phyloP scores from a whole-genome alignment of 2,329 filamentous ascomycete species.

The Arthroderma sp. region DNA sequence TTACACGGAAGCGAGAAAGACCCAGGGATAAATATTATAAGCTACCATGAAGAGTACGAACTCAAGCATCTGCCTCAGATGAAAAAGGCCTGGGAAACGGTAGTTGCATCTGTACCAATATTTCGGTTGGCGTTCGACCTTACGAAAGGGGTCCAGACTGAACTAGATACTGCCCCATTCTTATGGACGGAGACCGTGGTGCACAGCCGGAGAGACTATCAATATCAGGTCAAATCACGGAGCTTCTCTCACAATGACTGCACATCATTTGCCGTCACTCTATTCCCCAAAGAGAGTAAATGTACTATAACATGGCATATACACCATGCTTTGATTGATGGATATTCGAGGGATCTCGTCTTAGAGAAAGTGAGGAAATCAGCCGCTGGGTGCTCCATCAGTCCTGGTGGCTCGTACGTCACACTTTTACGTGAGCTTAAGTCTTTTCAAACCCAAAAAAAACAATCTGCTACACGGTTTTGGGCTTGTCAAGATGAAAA shows the following conservation, averaged over 20 bases:
- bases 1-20: neutral
- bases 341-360: neutral
- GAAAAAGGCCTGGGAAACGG: neutral
- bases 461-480: neutral
- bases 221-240: neutral
- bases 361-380: neutral
- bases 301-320: constrained; percentile 1
- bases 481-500: neutral
- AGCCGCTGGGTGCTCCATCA: neutral
- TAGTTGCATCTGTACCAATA: neutral
- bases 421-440: neutral
- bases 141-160: neutral
- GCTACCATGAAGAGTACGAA: neutral
- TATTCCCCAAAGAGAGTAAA: neutral
- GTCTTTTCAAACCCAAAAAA: neutral
- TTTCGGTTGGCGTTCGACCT: neutral
- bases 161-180: neutral
- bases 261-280: neutral
- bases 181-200: neutral
- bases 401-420: neutral
- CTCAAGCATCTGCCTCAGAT: neutral
- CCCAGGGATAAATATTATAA: neutral
- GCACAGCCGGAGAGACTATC: neutral
- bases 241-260: neutral
- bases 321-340: constrained; percentile 2